Conservation (phyloP, 768 basidiomycete genomes). For the Clathrus columnatus region DNA sequence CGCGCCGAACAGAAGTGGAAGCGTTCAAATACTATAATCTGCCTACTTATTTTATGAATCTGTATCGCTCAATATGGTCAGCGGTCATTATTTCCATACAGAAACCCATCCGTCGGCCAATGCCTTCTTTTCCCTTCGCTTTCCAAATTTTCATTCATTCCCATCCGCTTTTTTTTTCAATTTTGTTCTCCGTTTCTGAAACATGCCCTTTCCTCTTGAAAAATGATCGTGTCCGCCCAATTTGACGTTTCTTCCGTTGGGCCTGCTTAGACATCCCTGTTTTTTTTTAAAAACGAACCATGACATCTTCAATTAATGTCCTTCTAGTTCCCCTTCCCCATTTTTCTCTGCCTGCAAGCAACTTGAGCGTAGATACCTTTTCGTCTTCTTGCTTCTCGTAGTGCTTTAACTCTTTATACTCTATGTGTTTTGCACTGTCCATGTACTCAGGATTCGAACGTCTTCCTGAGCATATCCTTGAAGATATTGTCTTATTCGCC, state of each 20-base stretch:
- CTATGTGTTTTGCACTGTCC: not conserved
- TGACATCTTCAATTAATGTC: not conserved
- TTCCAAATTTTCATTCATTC: not conserved
- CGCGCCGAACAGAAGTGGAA: not conserved
- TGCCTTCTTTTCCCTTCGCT: not conserved
- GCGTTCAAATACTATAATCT: not conserved
- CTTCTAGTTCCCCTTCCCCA: not conserved
- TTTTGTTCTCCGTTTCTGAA: not conserved
- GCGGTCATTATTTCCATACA: not conserved
- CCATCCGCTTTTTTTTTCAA: not conserved
- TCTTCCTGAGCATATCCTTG: constrained; percentile 39
- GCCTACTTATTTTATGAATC: not conserved
- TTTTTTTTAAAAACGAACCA: not conserved
- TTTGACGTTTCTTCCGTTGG: not conserved
- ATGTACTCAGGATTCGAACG: constrained; percentile 15
- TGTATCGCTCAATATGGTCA: not conserved
- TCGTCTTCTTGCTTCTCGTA: not conserved
- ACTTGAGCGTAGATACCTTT: not conserved
- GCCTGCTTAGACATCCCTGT: not conserved
- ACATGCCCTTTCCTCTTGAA: not conserved
- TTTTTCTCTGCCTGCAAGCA: not conserved
- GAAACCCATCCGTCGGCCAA: not conserved
- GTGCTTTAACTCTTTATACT: not conserved
- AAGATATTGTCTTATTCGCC: constrained; percentile 43
- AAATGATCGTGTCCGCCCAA: not conserved